Percentiles rank a stretch among this genome's conserved stretches.
Conservation (phyloP, 2,329 filamentous ascomycete genomes). For the Apiospora phragmitis region DNA sequence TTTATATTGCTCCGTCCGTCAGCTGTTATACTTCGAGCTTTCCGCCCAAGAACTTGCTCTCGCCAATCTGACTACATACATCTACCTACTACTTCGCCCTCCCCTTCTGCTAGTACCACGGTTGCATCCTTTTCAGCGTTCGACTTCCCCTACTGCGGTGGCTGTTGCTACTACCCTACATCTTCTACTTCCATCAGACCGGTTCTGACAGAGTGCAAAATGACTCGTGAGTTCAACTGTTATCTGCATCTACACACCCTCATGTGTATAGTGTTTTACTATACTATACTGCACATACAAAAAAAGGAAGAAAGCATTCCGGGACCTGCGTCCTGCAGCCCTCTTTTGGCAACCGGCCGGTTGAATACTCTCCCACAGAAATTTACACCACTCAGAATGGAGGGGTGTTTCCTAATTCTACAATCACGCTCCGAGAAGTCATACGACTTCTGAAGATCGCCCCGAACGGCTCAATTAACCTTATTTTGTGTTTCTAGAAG, state of each 20-base stretch:
- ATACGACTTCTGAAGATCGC: neutral
- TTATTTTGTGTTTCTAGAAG: constrained; percentile 11
- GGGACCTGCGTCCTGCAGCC: neutral
- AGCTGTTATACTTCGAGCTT: constrained; percentile 10
- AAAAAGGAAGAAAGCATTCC: neutral
- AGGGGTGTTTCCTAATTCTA: constrained; percentile 7
- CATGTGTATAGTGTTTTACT: neutral
- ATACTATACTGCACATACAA: neutral
- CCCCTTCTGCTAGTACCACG: neutral
- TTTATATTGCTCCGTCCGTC: constrained; percentile 10
- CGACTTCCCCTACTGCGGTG: neutral
- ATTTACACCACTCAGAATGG: neutral
- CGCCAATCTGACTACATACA: neutral
- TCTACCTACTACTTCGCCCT: neutral
- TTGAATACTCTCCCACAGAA: constrained; percentile 8
- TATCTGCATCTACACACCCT: neutral
- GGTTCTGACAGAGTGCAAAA: neutral
- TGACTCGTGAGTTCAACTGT: constrained; percentile 1
- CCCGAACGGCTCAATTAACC: neutral
- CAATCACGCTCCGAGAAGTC: neutral
- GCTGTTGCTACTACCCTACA: neutral
- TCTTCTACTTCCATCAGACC: neutral
- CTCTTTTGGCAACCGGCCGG: neutral
- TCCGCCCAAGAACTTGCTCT: constrained; percentile 11
- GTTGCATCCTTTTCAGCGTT: neutral